phyloP scores from a whole-genome alignment of 2,329 filamentous ascomycete species.

The Curvularia verruculosa region DNA sequence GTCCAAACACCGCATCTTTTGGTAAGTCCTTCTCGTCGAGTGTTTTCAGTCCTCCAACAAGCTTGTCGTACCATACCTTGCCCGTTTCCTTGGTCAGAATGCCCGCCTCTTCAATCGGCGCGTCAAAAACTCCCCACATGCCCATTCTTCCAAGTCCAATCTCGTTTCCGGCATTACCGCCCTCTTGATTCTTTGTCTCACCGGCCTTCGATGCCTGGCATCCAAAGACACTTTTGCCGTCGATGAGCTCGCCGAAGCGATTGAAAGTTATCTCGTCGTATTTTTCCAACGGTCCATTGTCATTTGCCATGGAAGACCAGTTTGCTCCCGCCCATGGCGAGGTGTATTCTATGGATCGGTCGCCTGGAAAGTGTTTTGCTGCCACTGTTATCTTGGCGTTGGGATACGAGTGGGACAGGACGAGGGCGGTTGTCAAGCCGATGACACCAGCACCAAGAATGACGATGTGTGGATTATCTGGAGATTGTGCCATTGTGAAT shows the following conservation, averaged over 20 bases:
- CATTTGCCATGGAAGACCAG: constrained; percentile 63
- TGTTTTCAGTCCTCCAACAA: constrained; percentile 47
- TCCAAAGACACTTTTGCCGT: constrained; percentile 30
- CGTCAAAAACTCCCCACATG: constrained; percentile 42
- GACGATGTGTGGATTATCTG: constrained; percentile 26
- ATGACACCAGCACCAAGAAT: constrained; percentile 65
- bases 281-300: constrained; percentile 41
- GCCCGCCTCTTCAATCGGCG: constrained; percentile 39
- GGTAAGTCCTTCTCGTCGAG: constrained; percentile 43
- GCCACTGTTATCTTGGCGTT: constrained; percentile 70
- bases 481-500: constrained; percentile 17
- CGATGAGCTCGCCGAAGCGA: constrained; percentile 35
- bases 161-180: constrained; percentile 22
- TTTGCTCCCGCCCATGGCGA: constrained; percentile 91
- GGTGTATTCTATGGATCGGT: constrained; percentile 89
- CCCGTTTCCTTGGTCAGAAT: constrained; percentile 47
- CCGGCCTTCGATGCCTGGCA: constrained; percentile 20
- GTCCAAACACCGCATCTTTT: constrained; percentile 44
- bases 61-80: constrained; percentile 52
- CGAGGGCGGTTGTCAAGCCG: constrained; percentile 68
- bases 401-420: constrained; percentile 61
- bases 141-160: constrained; percentile 34
- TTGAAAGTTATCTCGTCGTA: constrained; percentile 43
- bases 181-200: constrained; percentile 6
- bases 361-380: constrained; percentile 90